These are phyloP conservation scores for Plasmopara muralis DNA, from an alignment of 352 stramenopile species.

Conservation along the genomic window DNA sequence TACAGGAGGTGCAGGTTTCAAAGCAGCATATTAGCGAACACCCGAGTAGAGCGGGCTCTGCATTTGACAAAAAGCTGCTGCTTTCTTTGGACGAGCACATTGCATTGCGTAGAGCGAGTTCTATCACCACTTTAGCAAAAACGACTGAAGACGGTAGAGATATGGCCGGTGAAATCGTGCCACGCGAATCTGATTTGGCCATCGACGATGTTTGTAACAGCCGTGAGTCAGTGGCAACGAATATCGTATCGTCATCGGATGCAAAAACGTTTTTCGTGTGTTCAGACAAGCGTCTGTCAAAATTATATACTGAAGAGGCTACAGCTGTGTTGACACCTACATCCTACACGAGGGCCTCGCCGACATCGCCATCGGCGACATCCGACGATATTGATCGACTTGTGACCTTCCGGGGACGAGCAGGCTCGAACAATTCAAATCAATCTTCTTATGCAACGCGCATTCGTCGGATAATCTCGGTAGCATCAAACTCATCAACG, in stretches of 20 bases:
- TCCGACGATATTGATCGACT: constrained; percentile 13
- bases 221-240: constrained; percentile 4
- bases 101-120: constrained; percentile 11
- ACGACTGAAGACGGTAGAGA: constrained; percentile 5
- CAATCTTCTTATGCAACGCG: constrained; percentile 6
- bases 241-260: constrained; percentile 21
- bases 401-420: not conserved
- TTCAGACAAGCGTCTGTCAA: constrained; percentile 19
- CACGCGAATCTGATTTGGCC: constrained; percentile 1
- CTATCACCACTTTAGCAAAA: constrained; percentile 2
- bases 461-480: constrained; percentile 21
- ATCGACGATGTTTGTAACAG: constrained; percentile 5
- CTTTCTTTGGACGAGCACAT: constrained; percentile 28
- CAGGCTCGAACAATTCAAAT: not conserved
- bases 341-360: constrained; percentile 15
- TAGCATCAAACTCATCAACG: constrained; percentile 25
- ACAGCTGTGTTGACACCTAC: constrained; percentile 23
- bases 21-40: constrained; percentile 11
- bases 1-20: constrained; percentile 53
- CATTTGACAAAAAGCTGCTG: constrained; percentile 21
- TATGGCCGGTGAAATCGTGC: constrained; percentile 1
- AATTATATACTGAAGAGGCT: constrained; percentile 15
- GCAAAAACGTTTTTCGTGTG: constrained; percentile 28
- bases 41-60: constrained; percentile 9
- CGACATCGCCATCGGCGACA: constrained; percentile 11